These are phyloP conservation scores for Seiridium unicorne DNA, from an alignment of 2,329 filamentous ascomycete species.

Conservation along the genomic window DNA sequence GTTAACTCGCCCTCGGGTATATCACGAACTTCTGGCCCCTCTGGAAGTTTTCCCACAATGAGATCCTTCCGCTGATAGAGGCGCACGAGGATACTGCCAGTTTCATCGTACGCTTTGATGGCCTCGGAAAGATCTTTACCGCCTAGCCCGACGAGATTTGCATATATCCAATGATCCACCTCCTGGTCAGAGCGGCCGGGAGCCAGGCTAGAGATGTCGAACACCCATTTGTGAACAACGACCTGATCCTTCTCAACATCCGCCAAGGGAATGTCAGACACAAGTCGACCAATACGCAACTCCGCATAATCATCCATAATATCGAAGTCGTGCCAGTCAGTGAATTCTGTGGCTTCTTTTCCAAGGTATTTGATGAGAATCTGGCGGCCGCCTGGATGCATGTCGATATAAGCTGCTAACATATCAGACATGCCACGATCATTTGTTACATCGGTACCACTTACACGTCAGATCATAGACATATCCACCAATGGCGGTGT, in stretches of 20 bases:
- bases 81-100: conserved; percentile 2
- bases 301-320: conserved; percentile 10
- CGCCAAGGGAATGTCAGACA: conserved; percentile 9
- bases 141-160: not conserved
- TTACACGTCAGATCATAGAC: conserved; percentile 16
- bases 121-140: conserved; percentile 6
- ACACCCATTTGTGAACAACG: conserved; percentile 17
- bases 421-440: not conserved
- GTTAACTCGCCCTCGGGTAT: conserved; percentile 12
- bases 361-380: conserved; percentile 11
- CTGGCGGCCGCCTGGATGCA: conserved; percentile 15
- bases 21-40: not conserved
- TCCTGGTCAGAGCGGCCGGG: not conserved
- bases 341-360: conserved; percentile 12
- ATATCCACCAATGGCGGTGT: conserved; percentile 10
- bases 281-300: conserved; percentile 14
- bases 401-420: conserved; percentile 11
- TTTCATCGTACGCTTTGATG: not conserved
- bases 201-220: conserved; percentile 13
- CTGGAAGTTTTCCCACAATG: conserved; percentile 11
- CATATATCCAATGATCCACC: not conserved
- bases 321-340: conserved; percentile 6
- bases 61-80: conserved; percentile 8
- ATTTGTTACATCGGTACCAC: not conserved
- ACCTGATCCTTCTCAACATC: conserved; percentile 11